Percentiles rank a stretch among this genome's conserved stretches.
Evolutionary conservation across 164 flowering plant species (phyloP).

Genomic region (Kingdonia uniflora): DNA sequence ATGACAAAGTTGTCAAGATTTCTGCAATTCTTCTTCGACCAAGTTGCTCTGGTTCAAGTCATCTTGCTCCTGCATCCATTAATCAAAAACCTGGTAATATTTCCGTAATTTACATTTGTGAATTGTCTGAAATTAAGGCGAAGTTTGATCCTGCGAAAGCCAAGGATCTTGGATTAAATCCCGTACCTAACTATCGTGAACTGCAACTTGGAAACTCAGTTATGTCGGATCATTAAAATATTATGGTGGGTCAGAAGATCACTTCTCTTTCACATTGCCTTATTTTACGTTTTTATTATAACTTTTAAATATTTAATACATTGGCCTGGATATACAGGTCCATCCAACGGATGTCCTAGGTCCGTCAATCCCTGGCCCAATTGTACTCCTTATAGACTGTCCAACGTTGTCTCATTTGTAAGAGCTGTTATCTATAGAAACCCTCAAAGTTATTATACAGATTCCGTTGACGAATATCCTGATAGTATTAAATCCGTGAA

Average conservation of each 20-base stretch:
- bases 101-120: conserved; percentile 85
- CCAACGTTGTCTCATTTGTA: conserved; percentile 62
- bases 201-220: conserved; percentile 82
- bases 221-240: conserved; percentile 57
- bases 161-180: conserved; percentile 65
- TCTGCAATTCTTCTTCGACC: conserved; percentile 74
- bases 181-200: conserved; percentile 81
- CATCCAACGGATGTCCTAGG: conserved; percentile 90
- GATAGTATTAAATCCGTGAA: conserved; percentile 43
- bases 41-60: conserved; percentile 11
- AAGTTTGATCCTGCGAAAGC: conserved; percentile 86
- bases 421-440: conserved; percentile 36
- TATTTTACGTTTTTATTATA: neutral
- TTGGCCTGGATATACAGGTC: conserved; percentile 48
- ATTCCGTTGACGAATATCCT: conserved; percentile 12
- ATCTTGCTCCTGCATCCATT: conserved; percentile 5
- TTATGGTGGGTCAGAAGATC: conserved; percentile 41
- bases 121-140: conserved; percentile 82
- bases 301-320: conserved; percentile 5
- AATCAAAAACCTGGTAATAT: conserved; percentile 58
- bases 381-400: conserved; percentile 81
- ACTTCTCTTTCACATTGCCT: neutral
- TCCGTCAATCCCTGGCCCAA: conserved; percentile 89
- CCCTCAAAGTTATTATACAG: conserved; percentile 52
- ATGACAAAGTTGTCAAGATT: conserved; percentile 80